Evolutionary conservation across 441 rosid species (phyloP).

Genomic region (Arabidopsis lyrata): DNA sequence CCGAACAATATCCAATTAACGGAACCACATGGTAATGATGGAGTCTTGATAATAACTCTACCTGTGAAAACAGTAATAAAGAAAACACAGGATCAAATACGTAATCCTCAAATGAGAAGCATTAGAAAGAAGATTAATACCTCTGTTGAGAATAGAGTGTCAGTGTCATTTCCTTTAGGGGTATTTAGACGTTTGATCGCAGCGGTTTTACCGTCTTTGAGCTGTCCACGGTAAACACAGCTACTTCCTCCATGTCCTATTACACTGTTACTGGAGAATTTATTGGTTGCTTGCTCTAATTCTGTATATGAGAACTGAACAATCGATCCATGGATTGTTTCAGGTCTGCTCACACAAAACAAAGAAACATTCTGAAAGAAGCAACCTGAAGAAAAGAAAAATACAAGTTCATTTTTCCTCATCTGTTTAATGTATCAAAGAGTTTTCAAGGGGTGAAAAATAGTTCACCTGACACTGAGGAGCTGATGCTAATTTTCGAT

Average conservation of each 20-base stretch:
- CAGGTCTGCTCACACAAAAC: constrained; percentile 59
- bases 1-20: constrained; percentile 85
- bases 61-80: constrained; percentile 51
- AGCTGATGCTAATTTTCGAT: constrained; percentile 49
- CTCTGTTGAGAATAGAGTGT: constrained; percentile 75
- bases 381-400: constrained; percentile 59
- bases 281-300: constrained; percentile 75
- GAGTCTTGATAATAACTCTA: constrained; percentile 81
- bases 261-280: constrained; percentile 72
- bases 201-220: constrained; percentile 76
- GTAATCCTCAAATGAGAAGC: constrained; percentile 8
- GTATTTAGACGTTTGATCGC: constrained; percentile 81
- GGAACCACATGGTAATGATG: constrained; percentile 96
- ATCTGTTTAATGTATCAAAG: constrained; percentile 18
- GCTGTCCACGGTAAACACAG: constrained; percentile 84
- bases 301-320: constrained; percentile 71
- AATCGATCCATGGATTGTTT: constrained; percentile 64
- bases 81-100: background rate
- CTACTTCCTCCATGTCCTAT: constrained; percentile 96
- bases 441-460: background rate
- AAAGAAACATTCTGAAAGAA: constrained; percentile 61
- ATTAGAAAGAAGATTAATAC: constrained; percentile 47
- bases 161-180: constrained; percentile 70
- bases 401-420: background rate
- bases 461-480: constrained; percentile 45